Evolutionary conservation across 2,329 filamentous ascomycete species (phyloP), one percentile per base, ranked within the genome.

Genomic region (Penicillium sp.): DNA sequence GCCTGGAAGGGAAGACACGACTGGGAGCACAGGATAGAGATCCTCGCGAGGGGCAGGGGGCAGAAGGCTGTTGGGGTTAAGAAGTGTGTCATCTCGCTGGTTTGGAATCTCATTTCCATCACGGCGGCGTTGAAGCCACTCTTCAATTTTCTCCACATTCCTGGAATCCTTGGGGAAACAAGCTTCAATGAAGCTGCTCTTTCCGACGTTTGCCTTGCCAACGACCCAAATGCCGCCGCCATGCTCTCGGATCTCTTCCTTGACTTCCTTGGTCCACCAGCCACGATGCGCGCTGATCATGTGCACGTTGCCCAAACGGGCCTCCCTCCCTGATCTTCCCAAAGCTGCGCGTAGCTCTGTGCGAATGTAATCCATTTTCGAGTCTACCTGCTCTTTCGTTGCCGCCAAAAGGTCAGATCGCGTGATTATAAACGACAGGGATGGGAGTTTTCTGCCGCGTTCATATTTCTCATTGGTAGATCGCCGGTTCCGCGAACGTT

Each of bases 151-250:
- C 53, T 66, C 72, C 21, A 69, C 69, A 58, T 75, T 79, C 76
- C 80, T 82, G 36, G 81, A 81, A 27, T 86, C 87, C 79, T 89
- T 87, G 4, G 95, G 93, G 68, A 92, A 96, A 8, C 97, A 86
- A 5, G 87, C 84, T 65, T 94, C 87, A 59, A 97, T 96, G 2
- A 99, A 82, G 69, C 89, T 88, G 66, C 93, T 97, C 76, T 99
- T 99, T 25, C 94, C 95, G 2, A 97, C 95, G 70, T 99, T 99
- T 61, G 92, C 91, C 74, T 96, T 97, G n/a, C 94, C 94, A 3
- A 99, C 89, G 81, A 99, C 87, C 93, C 94, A 99, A 16, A 90
- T 88, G 16, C 87, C 94, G 5, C 93, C 93, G 4, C 91, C 92
- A 48, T 90, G 84, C 43, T 86, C 78, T 82, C 87, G 92, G 46